Percentiles rank a stretch among this genome's conserved stretches.
phyloP scores from a whole-genome alignment of 2,329 filamentous ascomycete species.

The Scopulariopsis brevicaulis region DNA sequence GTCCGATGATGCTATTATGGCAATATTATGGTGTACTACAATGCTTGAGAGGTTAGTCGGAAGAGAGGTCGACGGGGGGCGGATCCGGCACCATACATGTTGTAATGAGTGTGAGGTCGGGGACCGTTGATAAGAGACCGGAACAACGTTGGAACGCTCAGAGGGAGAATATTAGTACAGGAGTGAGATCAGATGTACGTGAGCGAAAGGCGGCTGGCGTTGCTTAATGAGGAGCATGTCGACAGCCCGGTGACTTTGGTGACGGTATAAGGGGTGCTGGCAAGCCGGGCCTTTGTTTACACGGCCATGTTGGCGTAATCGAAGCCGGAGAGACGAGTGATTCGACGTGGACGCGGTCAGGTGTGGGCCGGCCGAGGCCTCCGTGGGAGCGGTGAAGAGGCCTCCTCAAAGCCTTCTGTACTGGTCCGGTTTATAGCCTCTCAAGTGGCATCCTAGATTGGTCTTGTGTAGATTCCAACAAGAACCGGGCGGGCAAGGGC shows the following conservation, averaged over 20 bases:
- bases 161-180: not conserved
- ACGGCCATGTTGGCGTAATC: not conserved
- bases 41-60: not conserved
- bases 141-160: not conserved
- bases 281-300: constrained; percentile 2
- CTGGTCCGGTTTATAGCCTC: not conserved
- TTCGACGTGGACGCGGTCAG: not conserved
- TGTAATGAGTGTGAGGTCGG: not conserved
- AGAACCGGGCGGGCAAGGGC: not conserved
- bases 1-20: not conserved
- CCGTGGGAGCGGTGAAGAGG: not conserved
- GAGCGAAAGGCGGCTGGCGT: not conserved
- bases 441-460: not conserved
- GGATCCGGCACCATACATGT: not conserved
- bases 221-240: not conserved
- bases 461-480: not conserved
- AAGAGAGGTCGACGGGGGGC: not conserved
- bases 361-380: not conserved
- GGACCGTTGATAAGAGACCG: not conserved
- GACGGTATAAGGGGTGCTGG: not conserved
- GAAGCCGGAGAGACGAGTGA: not conserved
- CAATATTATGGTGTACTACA: not conserved
- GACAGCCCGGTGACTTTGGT: not conserved
- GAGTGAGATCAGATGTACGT: not conserved
- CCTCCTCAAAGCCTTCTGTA: not conserved